Percentiles rank a stretch among this genome's conserved stretches.
Evolutionary conservation across 108 stramenopile genomes (phyloP).

Genomic region (Epipyxis sp.): DNA sequence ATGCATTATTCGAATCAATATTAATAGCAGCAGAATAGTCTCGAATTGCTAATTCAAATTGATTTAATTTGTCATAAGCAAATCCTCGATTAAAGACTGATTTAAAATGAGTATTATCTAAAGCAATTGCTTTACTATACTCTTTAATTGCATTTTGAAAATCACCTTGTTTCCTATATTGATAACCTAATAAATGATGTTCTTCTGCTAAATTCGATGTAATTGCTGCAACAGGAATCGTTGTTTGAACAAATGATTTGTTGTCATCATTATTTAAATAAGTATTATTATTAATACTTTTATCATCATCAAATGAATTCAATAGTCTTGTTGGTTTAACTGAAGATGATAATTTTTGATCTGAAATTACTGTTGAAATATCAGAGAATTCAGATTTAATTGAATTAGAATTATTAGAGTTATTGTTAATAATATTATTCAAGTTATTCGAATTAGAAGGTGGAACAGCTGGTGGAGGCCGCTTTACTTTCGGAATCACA

Average conservation of each 20-base stretch:
- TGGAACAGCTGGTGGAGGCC: neutral
- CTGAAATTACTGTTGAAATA: too few species aligned
- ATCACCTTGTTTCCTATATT: conserved; percentile 37
- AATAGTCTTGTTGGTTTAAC: neutral
- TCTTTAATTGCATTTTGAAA: conserved; percentile 37
- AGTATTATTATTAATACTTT: too few species aligned
- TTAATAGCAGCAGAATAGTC: conserved; percentile 44
- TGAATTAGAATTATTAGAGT: too few species aligned
- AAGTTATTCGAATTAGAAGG: neutral
- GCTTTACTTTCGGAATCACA: too few species aligned
- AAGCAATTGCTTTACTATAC: conserved; percentile 36
- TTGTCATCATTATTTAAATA: neutral
- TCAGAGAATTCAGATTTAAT: too few species aligned
- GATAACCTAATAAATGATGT: conserved; percentile 42
- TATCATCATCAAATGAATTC: neutral
- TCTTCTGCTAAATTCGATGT: conserved; percentile 30
- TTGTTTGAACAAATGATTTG: neutral
- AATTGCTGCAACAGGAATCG: neutral
- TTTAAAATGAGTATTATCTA: conserved; percentile 41
- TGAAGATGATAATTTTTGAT: too few species aligned
- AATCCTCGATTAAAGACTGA: conserved; percentile 49
- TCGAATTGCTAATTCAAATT: conserved; percentile 29
- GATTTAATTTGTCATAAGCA: conserved; percentile 43
- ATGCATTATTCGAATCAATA: conserved; percentile 39
- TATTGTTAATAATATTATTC: neutral